Evolutionary conservation across 768 basidiomycete species (phyloP).

Genomic region (Rubroboletus pulcherrimus): DNA sequence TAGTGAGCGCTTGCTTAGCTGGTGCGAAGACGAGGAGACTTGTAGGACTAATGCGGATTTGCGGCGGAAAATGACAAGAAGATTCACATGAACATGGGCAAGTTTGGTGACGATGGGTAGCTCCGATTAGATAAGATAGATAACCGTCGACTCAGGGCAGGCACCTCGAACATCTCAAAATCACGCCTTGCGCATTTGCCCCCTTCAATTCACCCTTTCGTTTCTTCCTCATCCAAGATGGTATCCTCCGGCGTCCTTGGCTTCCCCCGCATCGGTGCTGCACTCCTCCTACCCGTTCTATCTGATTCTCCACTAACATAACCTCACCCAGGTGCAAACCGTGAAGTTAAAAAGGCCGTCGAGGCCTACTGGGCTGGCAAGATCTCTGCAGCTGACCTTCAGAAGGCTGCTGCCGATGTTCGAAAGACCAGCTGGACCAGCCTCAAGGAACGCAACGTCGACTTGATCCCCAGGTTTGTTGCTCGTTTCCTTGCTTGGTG

Average conservation of each 20-base stretch:
- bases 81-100: slow-evolving; percentile 21
- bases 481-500: slow-evolving; percentile 2
- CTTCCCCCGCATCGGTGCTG: slow-evolving; percentile 77
- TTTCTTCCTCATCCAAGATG: slow-evolving; percentile 41
- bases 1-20: neutral
- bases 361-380: slow-evolving; percentile 99
- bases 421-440: slow-evolving; percentile 85
- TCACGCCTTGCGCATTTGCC: slow-evolving; percentile 11
- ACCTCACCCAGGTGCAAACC: slow-evolving; percentile 66
- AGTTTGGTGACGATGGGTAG: neutral
- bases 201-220: slow-evolving; percentile 10
- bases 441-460: slow-evolving; percentile 82
- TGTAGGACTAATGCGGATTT: neutral
- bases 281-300: neutral
- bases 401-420: slow-evolving; percentile 81
- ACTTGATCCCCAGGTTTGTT: slow-evolving; percentile 84
- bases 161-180: slow-evolving; percentile 28
- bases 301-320: slow-evolving; percentile 1
- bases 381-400: slow-evolving; percentile 80
- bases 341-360: slow-evolving; percentile 96
- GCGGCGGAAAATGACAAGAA: neutral
- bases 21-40: slow-evolving; percentile 6
- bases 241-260: slow-evolving; percentile 84
- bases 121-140: slow-evolving; percentile 24
- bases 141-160: slow-evolving; percentile 33